Evolutionary conservation across 441 rosid species (phyloP), one percentile per base, ranked within the genome.

Genomic region (Aleurites moluccanus): DNA sequence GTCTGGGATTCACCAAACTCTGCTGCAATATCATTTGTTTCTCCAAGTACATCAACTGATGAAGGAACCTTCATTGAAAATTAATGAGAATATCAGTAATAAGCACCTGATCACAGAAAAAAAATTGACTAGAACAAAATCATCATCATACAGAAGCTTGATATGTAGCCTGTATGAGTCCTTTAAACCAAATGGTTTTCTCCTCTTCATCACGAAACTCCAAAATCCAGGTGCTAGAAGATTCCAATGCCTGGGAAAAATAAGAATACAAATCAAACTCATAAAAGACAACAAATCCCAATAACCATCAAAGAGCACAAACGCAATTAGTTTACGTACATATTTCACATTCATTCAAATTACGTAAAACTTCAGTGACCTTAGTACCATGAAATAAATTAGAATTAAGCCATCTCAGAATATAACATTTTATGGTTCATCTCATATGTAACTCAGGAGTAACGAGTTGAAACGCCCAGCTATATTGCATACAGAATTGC

Each of bases 211-310:
- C 84, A 70, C 64, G 88, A 84, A 94, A 92, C 83, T 90, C 97
- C 75, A 96, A 84, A 73, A 96, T 86, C 98, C 96, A 94, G 72
- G 98, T 96, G 82, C 90, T 87, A 78, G 98, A 91, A 70, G 93
- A 87, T 84, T 96, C 99, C 85, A 96, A 77, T 69, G 96, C 98
- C 99, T 96, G 83, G 62, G 81, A 55, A 82, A 75, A 79, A 38
- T 18, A 28, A 72, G 20, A 38, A 20, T 69, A 50, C 47, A 23
- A 42, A 55, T 18, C 27, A 61, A 27, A 60, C 3, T 38, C 35
- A 38, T 3, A 45, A 23, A 53, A 30, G 38, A 57, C 1, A 20
- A 45, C 11, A 72, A 72, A 79, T 53, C 50, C 56, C 73, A 64
- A 40, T 57, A 71, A 47, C 2, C 52, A 75, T 6, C 70, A 69